These are phyloP conservation scores for Talaromyces borbonicus DNA, from an alignment of 495 filamentous ascomycete species.

Conservation along the genomic window DNA sequence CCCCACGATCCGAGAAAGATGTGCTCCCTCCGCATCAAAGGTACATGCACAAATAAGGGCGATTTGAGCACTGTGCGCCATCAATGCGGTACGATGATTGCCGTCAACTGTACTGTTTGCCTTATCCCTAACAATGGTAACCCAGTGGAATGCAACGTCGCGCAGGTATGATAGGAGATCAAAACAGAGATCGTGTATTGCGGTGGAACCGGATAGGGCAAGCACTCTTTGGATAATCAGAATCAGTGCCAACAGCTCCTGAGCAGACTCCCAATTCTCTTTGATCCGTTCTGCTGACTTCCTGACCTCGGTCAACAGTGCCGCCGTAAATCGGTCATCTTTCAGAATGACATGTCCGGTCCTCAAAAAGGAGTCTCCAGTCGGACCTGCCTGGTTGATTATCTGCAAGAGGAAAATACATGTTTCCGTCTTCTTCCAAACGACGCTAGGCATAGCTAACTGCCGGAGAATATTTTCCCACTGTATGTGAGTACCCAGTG, in stretches of 20 bases:
- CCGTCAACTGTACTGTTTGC: constrained; percentile 9
- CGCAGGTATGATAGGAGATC: constrained; percentile 6
- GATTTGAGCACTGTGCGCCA: constrained; percentile 19
- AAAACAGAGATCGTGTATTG: constrained; percentile 9
- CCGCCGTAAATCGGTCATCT: constrained; percentile 15
- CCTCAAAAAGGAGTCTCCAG: constrained; percentile 8
- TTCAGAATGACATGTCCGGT: constrained; percentile 19
- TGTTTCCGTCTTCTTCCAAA: constrained; percentile 37
- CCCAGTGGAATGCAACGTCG: constrained; percentile 10
- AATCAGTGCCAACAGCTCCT: constrained; percentile 29
- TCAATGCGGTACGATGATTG: constrained; percentile 13
- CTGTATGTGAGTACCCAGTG: constrained; percentile 38
- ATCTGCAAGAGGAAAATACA: constrained; percentile 38
- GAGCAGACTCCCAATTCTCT: constrained; percentile 41
- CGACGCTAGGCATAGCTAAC: constrained; percentile 34
- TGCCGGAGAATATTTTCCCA: constrained; percentile 47
- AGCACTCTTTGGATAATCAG: constrained; percentile 24
- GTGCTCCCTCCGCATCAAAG: constrained; percentile 23
- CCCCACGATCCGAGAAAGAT: constrained; percentile 15
- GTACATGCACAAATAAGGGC: constrained; percentile 25
- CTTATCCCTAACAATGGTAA: constrained; percentile 8
- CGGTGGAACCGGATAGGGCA: constrained; percentile 17
- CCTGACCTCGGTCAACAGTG: constrained; percentile 15
- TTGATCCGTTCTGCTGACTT: constrained; percentile 20
- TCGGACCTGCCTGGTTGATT: constrained; percentile 38